Evolutionary conservation across 2,329 filamentous ascomycete species (phyloP), one percentile per base, ranked within the genome.

Genomic region (Lachnellula subtilissima): DNA sequence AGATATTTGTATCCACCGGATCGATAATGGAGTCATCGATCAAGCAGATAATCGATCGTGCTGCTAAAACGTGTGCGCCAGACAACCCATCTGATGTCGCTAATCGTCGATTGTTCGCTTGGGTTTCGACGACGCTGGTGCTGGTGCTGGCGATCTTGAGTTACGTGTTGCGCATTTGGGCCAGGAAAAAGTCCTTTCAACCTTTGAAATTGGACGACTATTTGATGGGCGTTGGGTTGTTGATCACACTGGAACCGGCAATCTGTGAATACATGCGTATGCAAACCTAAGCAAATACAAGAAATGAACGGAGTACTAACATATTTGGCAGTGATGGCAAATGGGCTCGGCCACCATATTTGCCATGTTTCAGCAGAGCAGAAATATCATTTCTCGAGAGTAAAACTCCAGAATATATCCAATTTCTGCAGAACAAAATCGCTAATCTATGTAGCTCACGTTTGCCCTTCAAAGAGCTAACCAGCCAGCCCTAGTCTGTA

Each of bases 161-260:
- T 9, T 46, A 51, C 22, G 36, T 39, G 5, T 17, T 49, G 15
- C 23, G 40, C n/a, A 39, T 51, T 14, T 49, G 39, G 47, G 52
- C 52, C 4, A 45, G 52, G 39, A 54, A 32, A 23, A 49, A 40
- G 36, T 54, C 52, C 3, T 49, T 39, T 42, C 52, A 50, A 43
- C 23, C 17, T 17, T 43, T 49, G 19, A 45, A 50, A 37, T 37
- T 15, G 45, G 52, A 54, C 28, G 52, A 54, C 36, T 54, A 45
- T 46, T 54, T 54, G 47, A 54, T 54, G 52, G 52, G 52, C 7
- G 22, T 50, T 54, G 52, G 52, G 15, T 45, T 54, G 32, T 17
- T 54, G 6, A 54, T 54, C 12, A 54, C 52, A 15, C 22, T 43
- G 8, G 52, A 54, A 36, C 52, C 52, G 1, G 42, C 51, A 14